Evolutionary conservation across 2,329 filamentous ascomycete genomes (phyloP).

Genomic region (Cladosporium velox): DNA sequence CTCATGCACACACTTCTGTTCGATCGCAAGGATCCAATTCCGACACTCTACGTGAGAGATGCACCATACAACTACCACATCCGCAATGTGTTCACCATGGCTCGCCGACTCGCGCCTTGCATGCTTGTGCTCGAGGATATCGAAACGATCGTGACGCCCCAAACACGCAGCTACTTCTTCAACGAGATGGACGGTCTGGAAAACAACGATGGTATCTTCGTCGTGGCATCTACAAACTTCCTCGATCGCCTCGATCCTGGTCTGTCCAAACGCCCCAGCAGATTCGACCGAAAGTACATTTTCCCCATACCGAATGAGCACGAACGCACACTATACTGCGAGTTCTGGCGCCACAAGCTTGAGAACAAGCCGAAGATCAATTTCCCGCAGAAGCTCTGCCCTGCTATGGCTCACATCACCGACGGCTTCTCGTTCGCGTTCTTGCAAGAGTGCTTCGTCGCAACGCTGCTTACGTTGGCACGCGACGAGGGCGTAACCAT

Average conservation of each 20-base stretch:
- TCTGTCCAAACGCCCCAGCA: slow-evolving; percentile 60
- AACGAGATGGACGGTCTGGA: slow-evolving; percentile 72
- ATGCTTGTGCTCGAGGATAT: slow-evolving; percentile 72
- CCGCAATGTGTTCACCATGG: slow-evolving; percentile 57
- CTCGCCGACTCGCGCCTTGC: slow-evolving; percentile 64
- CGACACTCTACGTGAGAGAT: slow-evolving; percentile 45
- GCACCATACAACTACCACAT: slow-evolving; percentile 47
- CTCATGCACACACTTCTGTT: slow-evolving; percentile 43
- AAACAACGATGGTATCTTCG: slow-evolving; percentile 69
- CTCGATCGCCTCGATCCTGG: slow-evolving; percentile 68
- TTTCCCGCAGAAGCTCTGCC: slow-evolving; percentile 60
- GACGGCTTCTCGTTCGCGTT: slow-evolving; percentile 68
- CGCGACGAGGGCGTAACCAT: slow-evolving; percentile 29
- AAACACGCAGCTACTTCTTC: slow-evolving; percentile 67
- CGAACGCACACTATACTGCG: slow-evolving; percentile 62
- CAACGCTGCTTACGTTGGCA: slow-evolving; percentile 61
- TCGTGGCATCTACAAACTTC: slow-evolving; percentile 48
- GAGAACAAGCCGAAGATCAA: slow-evolving; percentile 57
- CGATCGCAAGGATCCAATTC: slow-evolving; percentile 39
- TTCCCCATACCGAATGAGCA: slow-evolving; percentile 54
- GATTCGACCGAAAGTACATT: slow-evolving; percentile 67
- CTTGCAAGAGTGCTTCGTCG: slow-evolving; percentile 69
- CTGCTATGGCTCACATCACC: slow-evolving; percentile 62
- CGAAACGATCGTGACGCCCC: slow-evolving; percentile 65
- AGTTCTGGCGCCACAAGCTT: slow-evolving; percentile 64